phyloP scores from a whole-genome alignment of 495 filamentous ascomycete species.

The Penicillium silybi region DNA sequence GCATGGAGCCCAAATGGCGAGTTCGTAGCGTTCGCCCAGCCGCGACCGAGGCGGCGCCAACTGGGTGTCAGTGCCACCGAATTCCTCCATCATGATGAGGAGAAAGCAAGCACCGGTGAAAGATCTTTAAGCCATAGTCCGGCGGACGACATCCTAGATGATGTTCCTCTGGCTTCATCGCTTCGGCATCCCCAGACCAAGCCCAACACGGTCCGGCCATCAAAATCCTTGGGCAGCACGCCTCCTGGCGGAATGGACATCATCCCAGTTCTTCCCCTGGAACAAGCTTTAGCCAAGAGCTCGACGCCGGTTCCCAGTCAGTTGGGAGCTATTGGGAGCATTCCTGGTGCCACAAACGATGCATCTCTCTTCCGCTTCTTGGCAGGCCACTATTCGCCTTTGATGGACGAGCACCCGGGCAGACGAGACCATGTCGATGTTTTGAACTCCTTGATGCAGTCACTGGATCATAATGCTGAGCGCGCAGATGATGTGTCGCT shows the following conservation, averaged over 20 bases:
- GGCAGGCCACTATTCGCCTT: conserved; percentile 51
- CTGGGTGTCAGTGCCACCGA: conserved; percentile 33
- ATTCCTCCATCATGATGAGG: conserved; percentile 30
- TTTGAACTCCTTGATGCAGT: conserved; percentile 46
- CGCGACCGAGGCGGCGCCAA: conserved; percentile 39
- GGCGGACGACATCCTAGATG: conserved; percentile 59
- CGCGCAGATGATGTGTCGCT: conserved; percentile 56
- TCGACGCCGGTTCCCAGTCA: conserved; percentile 54
- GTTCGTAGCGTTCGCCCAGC: conserved; percentile 47
- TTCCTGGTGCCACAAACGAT: conserved; percentile 51
- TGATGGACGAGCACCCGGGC: conserved; percentile 26
- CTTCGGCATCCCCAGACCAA: conserved; percentile 40
- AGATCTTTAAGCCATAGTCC: conserved; percentile 59
- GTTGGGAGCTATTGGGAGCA: conserved; percentile 56
- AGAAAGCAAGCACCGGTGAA: conserved; percentile 33
- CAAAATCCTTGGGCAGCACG: conserved; percentile 48
- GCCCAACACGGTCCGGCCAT: conserved; percentile 26
- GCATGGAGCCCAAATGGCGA: conserved; percentile 47
- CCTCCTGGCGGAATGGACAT: conserved; percentile 52
- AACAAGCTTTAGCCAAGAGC: conserved; percentile 55
- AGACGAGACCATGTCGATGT: conserved; percentile 28
- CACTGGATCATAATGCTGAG: conserved; percentile 59
- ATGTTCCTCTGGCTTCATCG: conserved; percentile 50
- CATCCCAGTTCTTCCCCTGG: conserved; percentile 52
- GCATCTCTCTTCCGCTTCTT: conserved; percentile 55